Conservation (phyloP, 768 basidiomycete genomes). For the Lactifluus pinguis region DNA sequence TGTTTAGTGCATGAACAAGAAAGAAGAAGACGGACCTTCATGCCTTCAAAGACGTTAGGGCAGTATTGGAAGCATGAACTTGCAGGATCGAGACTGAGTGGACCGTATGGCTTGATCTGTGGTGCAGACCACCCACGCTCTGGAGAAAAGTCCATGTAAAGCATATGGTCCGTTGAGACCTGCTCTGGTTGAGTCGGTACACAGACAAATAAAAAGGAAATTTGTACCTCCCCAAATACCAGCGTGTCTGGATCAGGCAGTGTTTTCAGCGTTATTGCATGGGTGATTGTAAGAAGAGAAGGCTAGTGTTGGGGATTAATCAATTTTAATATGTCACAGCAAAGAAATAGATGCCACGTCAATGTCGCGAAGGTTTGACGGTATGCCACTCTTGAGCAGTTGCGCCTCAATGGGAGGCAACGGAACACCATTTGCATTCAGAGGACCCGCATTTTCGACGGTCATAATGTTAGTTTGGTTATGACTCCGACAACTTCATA, state of each 20-base stretch:
- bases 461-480: not conserved
- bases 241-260: slow-evolving; percentile 41
- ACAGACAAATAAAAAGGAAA: not conserved
- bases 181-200: slow-evolving; percentile 20
- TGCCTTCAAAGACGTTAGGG: slow-evolving; percentile 51
- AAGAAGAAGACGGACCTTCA: slow-evolving; percentile 42
- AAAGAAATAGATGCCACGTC: slow-evolving; percentile 9
- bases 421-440: slow-evolving; percentile 12
- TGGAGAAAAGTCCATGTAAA: not conserved
- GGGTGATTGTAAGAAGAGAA: slow-evolving; percentile 42
- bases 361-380: slow-evolving; percentile 7
- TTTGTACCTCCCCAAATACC: slow-evolving; percentile 48
- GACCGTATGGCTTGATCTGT: slow-evolving; percentile 63
- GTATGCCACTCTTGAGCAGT: slow-evolving; percentile 14
- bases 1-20: not conserved
- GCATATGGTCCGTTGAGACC: slow-evolving; percentile 69
- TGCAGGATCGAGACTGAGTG: slow-evolving; percentile 48
- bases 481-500: no score
- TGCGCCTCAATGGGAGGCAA: slow-evolving; percentile 4
- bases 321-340: not conserved
- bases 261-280: slow-evolving; percentile 40
- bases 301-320: slow-evolving; percentile 32
- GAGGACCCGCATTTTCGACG: not conserved
- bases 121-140: slow-evolving; percentile 52
- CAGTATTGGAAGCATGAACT: slow-evolving; percentile 54